Evolutionary conservation across 768 basidiomycete species (phyloP), one percentile per base, ranked within the genome.

Genomic region (Strobilomyces dryophilus): DNA sequence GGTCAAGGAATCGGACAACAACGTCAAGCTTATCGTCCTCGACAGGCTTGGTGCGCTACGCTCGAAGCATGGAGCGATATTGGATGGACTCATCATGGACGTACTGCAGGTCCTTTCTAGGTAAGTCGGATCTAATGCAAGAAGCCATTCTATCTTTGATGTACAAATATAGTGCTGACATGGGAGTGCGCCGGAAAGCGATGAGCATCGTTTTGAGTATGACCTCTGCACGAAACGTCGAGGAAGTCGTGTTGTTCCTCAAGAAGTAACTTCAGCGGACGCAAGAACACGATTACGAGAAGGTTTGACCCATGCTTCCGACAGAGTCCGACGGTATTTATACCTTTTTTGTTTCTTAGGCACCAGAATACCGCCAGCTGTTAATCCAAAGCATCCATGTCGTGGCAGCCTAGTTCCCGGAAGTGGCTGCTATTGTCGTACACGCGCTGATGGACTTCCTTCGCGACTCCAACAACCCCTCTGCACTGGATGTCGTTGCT

Each of bases 251-350:
- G 1, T 66, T 89, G 3, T 95, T 97, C 82, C 77, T 99, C 63
- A 98, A 98, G 80, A 99, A 98, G 71, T 95, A 98, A 65, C 77
- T 99, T n/a, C 83, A 89, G 62, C 86, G 84, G 66, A 98, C 95
- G 0, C 84, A 97, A 60, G 94, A 95, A 60, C 80, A 85, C 39
- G 91, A 94, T 52, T 90, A 86, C 56, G 95, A 98, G 68, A 98
- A 98, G 79, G 93, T 91, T 29, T 4, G 36, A 50, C 34, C 43
- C 9, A 41, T 34, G 0, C 9, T 29, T 40, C 12, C 20, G 6
- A 5, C 24, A 18, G 21, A 35, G 44, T 37, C 18, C 5, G 36
- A 11, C 20, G 5, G 20, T 4, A 14, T 20, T 54, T 26, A 45
- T n/a, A 2, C 27, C 21, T 10, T 51, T 18, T 20, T 20, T 10